Evolutionary conservation across 2,329 filamentous ascomycete species (phyloP).

Genomic region (Aspergillus unguis): DNA sequence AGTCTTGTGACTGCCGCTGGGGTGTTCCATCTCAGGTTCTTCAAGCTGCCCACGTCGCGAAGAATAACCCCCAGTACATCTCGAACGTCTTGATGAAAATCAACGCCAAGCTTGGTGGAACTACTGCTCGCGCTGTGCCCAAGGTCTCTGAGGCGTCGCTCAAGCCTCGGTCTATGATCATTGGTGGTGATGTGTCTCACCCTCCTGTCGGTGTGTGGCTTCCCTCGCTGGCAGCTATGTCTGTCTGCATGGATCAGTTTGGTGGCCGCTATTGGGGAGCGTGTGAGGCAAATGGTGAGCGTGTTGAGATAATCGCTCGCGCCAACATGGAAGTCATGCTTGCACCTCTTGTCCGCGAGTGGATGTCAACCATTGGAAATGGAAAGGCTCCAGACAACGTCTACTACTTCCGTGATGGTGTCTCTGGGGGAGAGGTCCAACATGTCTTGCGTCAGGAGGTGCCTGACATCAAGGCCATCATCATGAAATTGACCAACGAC

Average conservation of each 20-base stretch:
- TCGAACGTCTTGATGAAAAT: constrained; percentile 97
- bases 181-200: constrained; percentile 91
- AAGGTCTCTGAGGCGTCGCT: constrained; percentile 39
- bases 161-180: constrained; percentile 64
- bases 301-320: constrained; percentile 72
- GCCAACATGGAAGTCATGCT: constrained; percentile 66
- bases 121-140: constrained; percentile 58
- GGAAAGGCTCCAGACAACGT: constrained; percentile 66
- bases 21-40: constrained; percentile 82
- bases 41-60: constrained; percentile 65
- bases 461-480: constrained; percentile 61
- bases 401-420: constrained; percentile 91
- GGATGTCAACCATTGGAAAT: constrained; percentile 56
- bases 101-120: constrained; percentile 89
- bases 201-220: constrained; percentile 63
- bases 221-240: constrained; percentile 82
- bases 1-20: constrained; percentile 78
- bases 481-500: constrained; percentile 42
- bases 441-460: constrained; percentile 80
- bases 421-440: constrained; percentile 79
- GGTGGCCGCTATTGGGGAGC: constrained; percentile 74
- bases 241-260: constrained; percentile 70
- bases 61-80: constrained; percentile 75
- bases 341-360: constrained; percentile 60
- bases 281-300: constrained; percentile 77